Evolutionary conservation across 805 yeast genomes (phyloP).

Genomic region (Pichia californica): DNA sequence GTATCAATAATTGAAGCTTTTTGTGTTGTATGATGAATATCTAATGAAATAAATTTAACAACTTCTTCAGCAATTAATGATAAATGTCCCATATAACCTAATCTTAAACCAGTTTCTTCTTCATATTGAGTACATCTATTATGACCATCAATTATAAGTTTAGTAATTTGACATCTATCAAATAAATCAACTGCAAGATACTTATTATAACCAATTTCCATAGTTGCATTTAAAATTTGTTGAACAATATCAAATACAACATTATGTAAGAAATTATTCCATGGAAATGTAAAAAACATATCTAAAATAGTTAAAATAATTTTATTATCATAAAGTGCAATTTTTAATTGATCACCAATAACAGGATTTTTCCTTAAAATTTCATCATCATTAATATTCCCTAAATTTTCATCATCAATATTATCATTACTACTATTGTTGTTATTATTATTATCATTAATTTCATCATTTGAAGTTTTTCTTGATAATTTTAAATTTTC

Average conservation of each 20-base stretch:
- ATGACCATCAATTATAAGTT: conserved; percentile 52
- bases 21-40: conserved; percentile 50
- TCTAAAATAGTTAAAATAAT: conserved; percentile 61
- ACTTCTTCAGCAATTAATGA: conserved; percentile 93
- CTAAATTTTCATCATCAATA: conserved; percentile 12
- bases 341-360: conserved; percentile 83
- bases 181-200: conserved; percentile 67
- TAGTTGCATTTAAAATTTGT: conserved; percentile 73
- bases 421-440: background rate
- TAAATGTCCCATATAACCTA: conserved; percentile 97
- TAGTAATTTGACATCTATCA: conserved; percentile 53
- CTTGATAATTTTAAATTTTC: conserved; percentile 25
- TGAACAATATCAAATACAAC: conserved; percentile 96
- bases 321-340: conserved; percentile 68
- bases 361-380: conserved; percentile 53
- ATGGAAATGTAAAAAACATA: conserved; percentile 79
- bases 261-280: conserved; percentile 96
- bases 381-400: conserved; percentile 19
- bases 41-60: conserved; percentile 69
- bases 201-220: conserved; percentile 80
- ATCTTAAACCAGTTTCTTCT: conserved; percentile 52
- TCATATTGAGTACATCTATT: conserved; percentile 49
- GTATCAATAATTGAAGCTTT: conserved; percentile 48
- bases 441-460: background rate
- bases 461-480: conserved; percentile 7